Evolutionary conservation across 306 rosid species (phyloP), one percentile per base, ranked within the genome.

Genomic region (Sicyos edulis): DNA sequence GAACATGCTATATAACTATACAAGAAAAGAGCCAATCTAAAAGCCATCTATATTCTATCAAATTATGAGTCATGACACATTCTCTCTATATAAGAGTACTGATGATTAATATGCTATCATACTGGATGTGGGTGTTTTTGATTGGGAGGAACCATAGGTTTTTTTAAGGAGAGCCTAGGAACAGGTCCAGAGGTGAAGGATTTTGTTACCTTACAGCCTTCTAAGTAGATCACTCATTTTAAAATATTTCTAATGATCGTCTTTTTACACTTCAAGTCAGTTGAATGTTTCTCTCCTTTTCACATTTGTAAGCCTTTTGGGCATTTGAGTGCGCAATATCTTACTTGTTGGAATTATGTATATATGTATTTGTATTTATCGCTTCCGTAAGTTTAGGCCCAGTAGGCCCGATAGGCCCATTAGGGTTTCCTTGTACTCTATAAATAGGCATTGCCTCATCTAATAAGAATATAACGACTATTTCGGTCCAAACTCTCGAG

Each of bases 1-100:
- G 89, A 87, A 88, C 56, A 67, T 19, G 21, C 56, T 40, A 67
- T 40, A 67, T 45, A 67, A 45, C 42, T 45, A 47, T 21, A 67
- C 42, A 21, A 49, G 72, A 47, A 66, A 50, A 59, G 45, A 47
- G 56, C 40, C 50, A 67, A 79, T 77, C 85, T 82, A 65, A 77
- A 78, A 54, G 57, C 70, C 68, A 79, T 71, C 76, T 66, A 71
- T 72, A 67, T 20, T 21, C 50, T 54, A 47, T 67, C 72, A 67
- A 67, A 67, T 47, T 56, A 67, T 12, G 40, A 34, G 5, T 2
- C 40, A 20, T 45, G 54, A 45, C 19, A 24, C 21, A 22, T 66
- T 63, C 56, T 47, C 56, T 37, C 42, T 37, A 37, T n/a, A n/a
- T n/a, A n/a, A 14, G 6, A 42, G 10, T 64, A 17, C 32, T 2